Conservation (phyloP, 2,329 filamentous ascomycete species). For the Volutella citrinella region DNA sequence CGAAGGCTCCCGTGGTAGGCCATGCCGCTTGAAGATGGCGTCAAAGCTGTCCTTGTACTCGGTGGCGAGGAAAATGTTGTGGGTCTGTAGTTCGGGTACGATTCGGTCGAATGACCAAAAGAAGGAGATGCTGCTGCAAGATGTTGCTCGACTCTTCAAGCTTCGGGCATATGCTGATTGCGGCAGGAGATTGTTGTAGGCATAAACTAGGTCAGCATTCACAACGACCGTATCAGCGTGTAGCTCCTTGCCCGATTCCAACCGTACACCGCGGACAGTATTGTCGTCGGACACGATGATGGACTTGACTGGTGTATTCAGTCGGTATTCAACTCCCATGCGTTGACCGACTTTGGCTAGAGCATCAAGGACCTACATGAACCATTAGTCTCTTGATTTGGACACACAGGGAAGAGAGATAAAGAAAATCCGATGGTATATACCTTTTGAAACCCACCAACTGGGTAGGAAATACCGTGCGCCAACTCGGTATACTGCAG, state of each 20-base stretch:
- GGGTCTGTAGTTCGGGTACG: constrained; percentile 61
- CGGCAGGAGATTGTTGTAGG: constrained; percentile 68
- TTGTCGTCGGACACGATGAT: constrained; percentile 42
- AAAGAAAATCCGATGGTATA: background rate
- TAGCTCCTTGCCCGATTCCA: constrained; percentile 56
- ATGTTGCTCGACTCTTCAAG: constrained; percentile 50
- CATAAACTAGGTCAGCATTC: constrained; percentile 73
- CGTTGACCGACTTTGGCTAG: constrained; percentile 61
- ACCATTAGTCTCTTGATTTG: background rate
- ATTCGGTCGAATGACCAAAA: constrained; percentile 66
- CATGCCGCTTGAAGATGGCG: constrained; percentile 68
- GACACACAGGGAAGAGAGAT: background rate
- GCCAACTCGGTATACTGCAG: constrained; percentile 71
- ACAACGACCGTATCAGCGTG: constrained; percentile 65
- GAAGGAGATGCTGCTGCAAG: constrained; percentile 73
- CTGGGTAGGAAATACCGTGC: constrained; percentile 74
- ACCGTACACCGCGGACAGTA: constrained; percentile 55
- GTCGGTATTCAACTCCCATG: constrained; percentile 59
- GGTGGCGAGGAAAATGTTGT: constrained; percentile 77
- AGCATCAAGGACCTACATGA: constrained; percentile 50
- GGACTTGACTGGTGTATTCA: constrained; percentile 54
- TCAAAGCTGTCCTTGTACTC: constrained; percentile 73
- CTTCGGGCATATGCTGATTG: constrained; percentile 36
- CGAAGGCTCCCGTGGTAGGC: constrained; percentile 64
- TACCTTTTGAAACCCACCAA: constrained; percentile 63